phyloP scores from a whole-genome alignment of 257 asterid species.

The Gentiana macrophylla region DNA sequence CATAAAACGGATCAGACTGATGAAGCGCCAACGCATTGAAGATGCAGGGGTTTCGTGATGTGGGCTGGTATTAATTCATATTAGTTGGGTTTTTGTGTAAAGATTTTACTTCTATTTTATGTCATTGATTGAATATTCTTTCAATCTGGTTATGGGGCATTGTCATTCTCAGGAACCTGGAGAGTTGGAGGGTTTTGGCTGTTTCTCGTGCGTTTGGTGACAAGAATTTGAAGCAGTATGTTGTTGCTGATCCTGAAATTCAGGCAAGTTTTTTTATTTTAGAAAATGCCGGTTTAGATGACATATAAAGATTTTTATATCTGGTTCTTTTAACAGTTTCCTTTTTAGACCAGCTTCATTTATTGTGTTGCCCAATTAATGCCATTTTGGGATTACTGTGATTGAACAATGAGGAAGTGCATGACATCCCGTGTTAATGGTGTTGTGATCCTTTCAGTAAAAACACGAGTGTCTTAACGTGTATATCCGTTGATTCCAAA shows the following conservation, averaged over 20 bases:
- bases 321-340: too few relatives aligned
- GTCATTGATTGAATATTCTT: not conserved
- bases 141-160: not conserved
- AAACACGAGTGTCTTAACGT: too few relatives aligned
- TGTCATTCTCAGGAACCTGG: slow-evolving; percentile 69
- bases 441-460: too few relatives aligned
- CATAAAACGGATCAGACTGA: slow-evolving; percentile 97
- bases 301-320: not conserved
- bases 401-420: too few relatives aligned
- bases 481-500: too few relatives aligned
- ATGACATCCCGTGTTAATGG: too few relatives aligned
- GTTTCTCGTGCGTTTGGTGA: slow-evolving; percentile 99
- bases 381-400: too few relatives aligned
- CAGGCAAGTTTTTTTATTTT: slow-evolving; percentile 33
- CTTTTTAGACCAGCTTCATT: too few relatives aligned
- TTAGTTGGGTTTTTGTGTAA: not conserved
- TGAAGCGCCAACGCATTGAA: slow-evolving; percentile 87
- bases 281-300: not conserved
- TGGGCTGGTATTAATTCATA: slow-evolving; percentile 70
- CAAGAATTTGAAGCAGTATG: slow-evolving; percentile 74
- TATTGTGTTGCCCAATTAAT: not conserved
- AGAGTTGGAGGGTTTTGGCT: slow-evolving; percentile 98
- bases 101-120: too few relatives aligned
- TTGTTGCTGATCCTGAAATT: slow-evolving; percentile 95
- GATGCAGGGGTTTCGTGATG: slow-evolving; percentile 99